Percentiles rank a stretch among this genome's conserved stretches.
Evolutionary conservation across 2,329 filamentous ascomycete genomes (phyloP).

Genomic region (Claviceps citrina): DNA sequence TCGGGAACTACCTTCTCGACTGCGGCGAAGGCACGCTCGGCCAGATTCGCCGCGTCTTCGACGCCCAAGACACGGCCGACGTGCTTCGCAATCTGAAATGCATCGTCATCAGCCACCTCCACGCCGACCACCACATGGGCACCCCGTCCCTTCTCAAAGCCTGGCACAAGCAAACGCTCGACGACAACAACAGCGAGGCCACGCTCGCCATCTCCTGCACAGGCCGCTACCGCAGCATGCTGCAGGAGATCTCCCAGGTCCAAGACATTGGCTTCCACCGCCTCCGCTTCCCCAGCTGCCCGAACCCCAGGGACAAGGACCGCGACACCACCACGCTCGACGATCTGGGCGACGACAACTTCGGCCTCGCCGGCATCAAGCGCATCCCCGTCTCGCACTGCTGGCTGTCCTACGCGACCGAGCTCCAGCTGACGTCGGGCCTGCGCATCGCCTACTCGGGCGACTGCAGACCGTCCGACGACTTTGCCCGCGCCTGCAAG

Average conservation of each 20-base stretch:
- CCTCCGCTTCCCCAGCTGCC: constrained; percentile 22
- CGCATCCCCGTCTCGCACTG: constrained; percentile 64
- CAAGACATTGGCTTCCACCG: constrained; percentile 59
- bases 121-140: constrained; percentile 92
- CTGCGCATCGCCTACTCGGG: constrained; percentile 89
- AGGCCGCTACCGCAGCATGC: constrained; percentile 54
- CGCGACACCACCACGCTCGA: constrained; percentile 20
- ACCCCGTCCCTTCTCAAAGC: constrained; percentile 65
- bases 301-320: constrained; percentile 8
- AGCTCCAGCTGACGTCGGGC: constrained; percentile 60
- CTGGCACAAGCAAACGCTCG: constrained; percentile 48
- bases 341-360: constrained; percentile 28
- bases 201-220: constrained; percentile 54
- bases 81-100: constrained; percentile 64
- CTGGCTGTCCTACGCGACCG: constrained; percentile 57
- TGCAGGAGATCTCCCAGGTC: constrained; percentile 64
- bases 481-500: constrained; percentile 55
- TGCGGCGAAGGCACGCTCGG: constrained; percentile 86
- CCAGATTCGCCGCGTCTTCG: constrained; percentile 63
- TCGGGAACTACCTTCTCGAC: constrained; percentile 82
- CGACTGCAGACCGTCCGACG: constrained; percentile 66
- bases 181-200: constrained; percentile 21
- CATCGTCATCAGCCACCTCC: constrained; percentile 89
- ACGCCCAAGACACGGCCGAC: constrained; percentile 45
- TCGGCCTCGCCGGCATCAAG: constrained; percentile 51